Evolutionary conservation across 1,139 yeast species (phyloP), one percentile per base, ranked within the genome.

Genomic region (Yamadazyma kanchanaburiensis): DNA sequence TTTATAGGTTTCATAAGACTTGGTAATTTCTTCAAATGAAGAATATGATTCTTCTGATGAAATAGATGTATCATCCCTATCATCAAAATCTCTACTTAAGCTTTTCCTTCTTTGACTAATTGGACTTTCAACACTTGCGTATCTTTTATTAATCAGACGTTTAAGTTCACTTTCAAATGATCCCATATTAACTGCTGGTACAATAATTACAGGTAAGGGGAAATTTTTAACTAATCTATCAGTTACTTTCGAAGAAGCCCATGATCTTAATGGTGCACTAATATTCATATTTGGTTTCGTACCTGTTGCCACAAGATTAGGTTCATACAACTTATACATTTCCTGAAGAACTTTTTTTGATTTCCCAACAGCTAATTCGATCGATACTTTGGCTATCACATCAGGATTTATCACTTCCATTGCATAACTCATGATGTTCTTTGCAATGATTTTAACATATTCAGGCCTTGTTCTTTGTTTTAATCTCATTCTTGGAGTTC

Each of bases 181-280:
- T 33, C 57, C 63, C 77, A 80, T 70, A 40, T 81, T 78, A 40
- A 67, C 61, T 2, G 85, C 80, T 0, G 91, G 88, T 0, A 77
- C 81, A 20, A 81, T 70, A 17, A 81, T 65, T 5, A 79, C 72
- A 0, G 94, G 91, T n/a, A 80, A 63, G 1, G 85, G 81, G 44
- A 72, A 80, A 38, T 69, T 65, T 38, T 74, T 75, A 21, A 80
- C 80, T 30, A 82, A 57, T 30, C 81, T 58, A 49, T 82, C 89
- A 17, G 80, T 72, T 27, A 83, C 51, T 39, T 76, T 67, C 11
- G 77, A 73, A 2, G 84, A 74, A 19, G 60, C 60, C 84, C 86
- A 78, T 7, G 80, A 70, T 31, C 72, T 64, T 13, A 77, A 57
- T 10, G 81, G 82, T 3, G 77, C 72, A 24, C 72, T 58, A 22